A percentile compares a stretch with the other conserved stretches of the same genome.
Evolutionary conservation across 2,329 filamentous ascomycete genomes (phyloP).

Genomic region (Colletotrichum chlorophyti): DNA sequence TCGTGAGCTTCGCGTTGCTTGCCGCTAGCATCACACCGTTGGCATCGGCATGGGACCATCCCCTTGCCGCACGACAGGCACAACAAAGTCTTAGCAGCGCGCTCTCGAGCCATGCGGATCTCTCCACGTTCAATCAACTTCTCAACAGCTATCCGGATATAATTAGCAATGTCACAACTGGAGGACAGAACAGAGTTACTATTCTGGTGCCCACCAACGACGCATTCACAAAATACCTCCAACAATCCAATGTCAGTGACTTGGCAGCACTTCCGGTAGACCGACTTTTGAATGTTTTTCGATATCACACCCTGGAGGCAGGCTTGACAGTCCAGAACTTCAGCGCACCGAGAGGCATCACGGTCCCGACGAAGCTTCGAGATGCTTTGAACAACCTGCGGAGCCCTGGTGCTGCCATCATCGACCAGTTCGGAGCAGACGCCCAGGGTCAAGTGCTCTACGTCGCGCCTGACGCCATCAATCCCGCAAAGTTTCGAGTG

Average conservation of each 20-base stretch:
- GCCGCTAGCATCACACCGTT: neutral
- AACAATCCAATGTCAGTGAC: conserved; percentile 26
- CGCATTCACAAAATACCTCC: conserved; percentile 12
- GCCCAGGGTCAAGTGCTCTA: conserved; percentile 32
- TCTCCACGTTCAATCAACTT: conserved; percentile 20
- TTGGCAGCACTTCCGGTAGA: conserved; percentile 41
- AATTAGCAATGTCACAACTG: neutral
- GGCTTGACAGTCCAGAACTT: conserved; percentile 27
- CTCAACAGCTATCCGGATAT: conserved; percentile 10
- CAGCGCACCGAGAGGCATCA: conserved; percentile 26
- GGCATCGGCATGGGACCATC: neutral
- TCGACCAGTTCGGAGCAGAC: conserved; percentile 22
- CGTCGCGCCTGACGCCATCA: conserved; percentile 18
- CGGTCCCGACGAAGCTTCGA: conserved; percentile 31
- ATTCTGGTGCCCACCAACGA: conserved; percentile 25
- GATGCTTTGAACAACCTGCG: conserved; percentile 31
- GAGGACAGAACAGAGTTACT: conserved; percentile 1
- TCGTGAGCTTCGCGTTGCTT: neutral
- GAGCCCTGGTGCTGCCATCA: conserved; percentile 19
- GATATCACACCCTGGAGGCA: conserved; percentile 37
- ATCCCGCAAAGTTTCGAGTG: conserved; percentile 18
- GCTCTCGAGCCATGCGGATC: conserved; percentile 5
- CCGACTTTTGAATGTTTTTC: conserved; percentile 44
- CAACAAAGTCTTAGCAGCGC: conserved; percentile 12
- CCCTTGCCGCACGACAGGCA: neutral